Base-by-base conservation (phyloP, 148 eudicot species). In the Drosera capensis region DNA sequence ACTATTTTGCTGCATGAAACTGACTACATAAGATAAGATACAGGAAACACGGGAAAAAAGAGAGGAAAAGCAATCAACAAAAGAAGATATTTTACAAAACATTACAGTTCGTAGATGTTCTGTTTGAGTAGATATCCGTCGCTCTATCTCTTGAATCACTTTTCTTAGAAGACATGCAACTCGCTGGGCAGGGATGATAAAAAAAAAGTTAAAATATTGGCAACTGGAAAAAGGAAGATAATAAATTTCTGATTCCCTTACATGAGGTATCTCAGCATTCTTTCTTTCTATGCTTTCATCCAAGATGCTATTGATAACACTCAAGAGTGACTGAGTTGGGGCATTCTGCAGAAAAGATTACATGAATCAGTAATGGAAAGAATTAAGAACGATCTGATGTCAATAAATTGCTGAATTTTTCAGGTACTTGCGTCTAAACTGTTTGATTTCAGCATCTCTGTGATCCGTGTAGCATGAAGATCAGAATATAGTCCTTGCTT, bases 91-190 rank as follows among this genome's bases (percentile, higher is more conserved):
- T 20, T 15, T n/a, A 43, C n/a, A 57, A 28, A 40, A 40, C 37
- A 46, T 73, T 86, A 86, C 99, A 51, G 84, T 81, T 63, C 76
- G 75, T 23, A 90, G 59, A 59, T 90, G 93, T 36, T 85, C 95
- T 28, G 85, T 87, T 66, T 90, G 95, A 62, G 93, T 90, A 53
- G 82, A 71, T 54, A 90, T 71, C 46, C 99, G 76, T 31, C 88
- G 58, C 60, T 90, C 99, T 39, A 90, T 81, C 73, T 90, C 99
- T 70, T 78, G 94, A 65, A 90, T 78, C 17, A 85, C 95, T 68
- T 85, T 90, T 56, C 99, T 73, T 64, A 90, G 51, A 38, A 90
- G 65, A 68, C 80, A 71, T n/a, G 85, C 93, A 22, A 85, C 82
- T 20, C 93, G 72, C 99, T 90, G 74, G 42, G 40, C n/a, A n/a